A percentile compares a stretch with the other conserved stretches of the same genome.
Evolutionary conservation across 1,284 basidiomycete species (phyloP).

Genomic region (Papiliotrema flavescens): DNA sequence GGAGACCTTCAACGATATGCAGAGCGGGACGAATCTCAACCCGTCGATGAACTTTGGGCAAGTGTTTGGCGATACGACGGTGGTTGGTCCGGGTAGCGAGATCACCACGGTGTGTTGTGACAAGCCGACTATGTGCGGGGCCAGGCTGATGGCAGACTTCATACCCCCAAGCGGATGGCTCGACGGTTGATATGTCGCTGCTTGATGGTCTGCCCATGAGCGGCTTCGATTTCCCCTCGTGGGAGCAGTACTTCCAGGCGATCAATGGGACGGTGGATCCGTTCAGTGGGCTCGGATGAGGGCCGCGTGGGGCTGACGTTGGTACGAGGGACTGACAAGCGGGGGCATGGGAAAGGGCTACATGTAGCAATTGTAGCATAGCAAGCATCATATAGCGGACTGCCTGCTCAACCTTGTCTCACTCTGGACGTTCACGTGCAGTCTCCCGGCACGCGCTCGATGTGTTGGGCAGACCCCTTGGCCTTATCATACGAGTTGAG

Average conservation of each 20-base stretch:
- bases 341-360: no score
- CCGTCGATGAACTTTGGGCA: conserved; percentile 24
- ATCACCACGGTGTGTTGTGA: not conserved
- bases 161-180: not conserved
- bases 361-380: not conserved
- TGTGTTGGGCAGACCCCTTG: not conserved
- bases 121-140: not conserved
- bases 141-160: not conserved
- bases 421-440: not conserved
- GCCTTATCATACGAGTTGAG: conserved; percentile 41
- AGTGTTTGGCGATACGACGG: not conserved
- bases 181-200: conserved; percentile 60
- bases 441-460: not conserved
- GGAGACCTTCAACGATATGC: conserved; percentile 10
- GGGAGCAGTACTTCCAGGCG: conserved; percentile 11
- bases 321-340: no score
- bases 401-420: no score
- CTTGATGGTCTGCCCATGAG: conserved; percentile 76
- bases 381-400: no score
- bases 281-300: not conserved
- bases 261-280: not conserved
- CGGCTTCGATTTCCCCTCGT: conserved; percentile 65
- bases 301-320: not conserved
- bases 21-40: conserved; percentile 25
- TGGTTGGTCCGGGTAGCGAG: conserved; percentile 13